Evolutionary conservation across 352 stramenopile species (phyloP).

Genomic region (Phytophthora palmivora): DNA sequence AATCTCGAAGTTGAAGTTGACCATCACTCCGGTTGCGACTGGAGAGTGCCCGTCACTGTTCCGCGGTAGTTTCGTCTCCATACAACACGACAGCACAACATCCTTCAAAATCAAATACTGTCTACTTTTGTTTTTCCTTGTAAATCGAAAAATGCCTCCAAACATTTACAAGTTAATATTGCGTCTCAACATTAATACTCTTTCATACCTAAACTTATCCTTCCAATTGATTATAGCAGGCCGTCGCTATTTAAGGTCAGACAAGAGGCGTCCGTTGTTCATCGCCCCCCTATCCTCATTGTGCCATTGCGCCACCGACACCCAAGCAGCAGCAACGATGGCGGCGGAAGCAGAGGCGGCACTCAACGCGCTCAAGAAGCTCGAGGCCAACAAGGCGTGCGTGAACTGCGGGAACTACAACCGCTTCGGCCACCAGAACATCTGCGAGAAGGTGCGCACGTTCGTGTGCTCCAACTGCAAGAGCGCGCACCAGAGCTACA

Average conservation of each 20-base stretch:
- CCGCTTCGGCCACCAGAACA: constrained; percentile 93
- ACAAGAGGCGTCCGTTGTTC: constrained; percentile 23
- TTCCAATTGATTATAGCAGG: too few species aligned
- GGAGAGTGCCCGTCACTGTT: constrained; percentile 20
- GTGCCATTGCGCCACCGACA: constrained; percentile 18
- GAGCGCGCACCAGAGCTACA: constrained; percentile 94
- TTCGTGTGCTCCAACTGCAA: constrained; percentile 97
- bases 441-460: constrained; percentile 93
- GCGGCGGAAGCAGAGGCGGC: constrained; percentile 61
- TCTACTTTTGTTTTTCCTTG: too few species aligned
- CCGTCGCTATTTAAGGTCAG: constrained; percentile 16
- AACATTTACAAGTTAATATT: too few species aligned
- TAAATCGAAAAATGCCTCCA: too few species aligned
- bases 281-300: constrained; percentile 14
- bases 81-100: constrained; percentile 11
- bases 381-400: constrained; percentile 86
- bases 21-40: constrained; percentile 19
- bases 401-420: constrained; percentile 86
- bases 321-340: constrained; percentile 31
- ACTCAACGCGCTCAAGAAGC: constrained; percentile 86
- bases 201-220: too few species aligned
- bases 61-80: constrained; percentile 15
- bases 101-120: too few species aligned
- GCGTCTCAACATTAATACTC: too few species aligned
- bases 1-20: constrained; percentile 24